Evolutionary conservation across 2,329 filamentous ascomycete genomes (phyloP).

Genomic region (Ceratocystis variospora): DNA sequence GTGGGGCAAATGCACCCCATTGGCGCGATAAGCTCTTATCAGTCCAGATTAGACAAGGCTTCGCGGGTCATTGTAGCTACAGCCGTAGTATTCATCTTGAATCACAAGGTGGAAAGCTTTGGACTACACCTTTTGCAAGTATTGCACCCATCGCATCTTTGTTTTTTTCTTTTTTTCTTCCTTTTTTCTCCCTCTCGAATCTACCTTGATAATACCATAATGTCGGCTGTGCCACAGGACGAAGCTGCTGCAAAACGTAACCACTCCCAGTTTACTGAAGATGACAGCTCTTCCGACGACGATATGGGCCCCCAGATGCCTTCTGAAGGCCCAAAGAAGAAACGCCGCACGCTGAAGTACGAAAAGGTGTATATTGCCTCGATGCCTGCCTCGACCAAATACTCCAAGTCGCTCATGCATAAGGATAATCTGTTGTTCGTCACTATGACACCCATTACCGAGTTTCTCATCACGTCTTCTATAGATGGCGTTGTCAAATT

Average conservation of each 20-base stretch:
- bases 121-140: neutral
- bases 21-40: constrained; percentile 19
- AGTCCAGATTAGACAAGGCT: neutral
- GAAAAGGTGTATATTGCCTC: constrained; percentile 92
- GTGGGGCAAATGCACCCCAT: constrained; percentile 1
- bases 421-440: constrained; percentile 84
- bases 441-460: constrained; percentile 77
- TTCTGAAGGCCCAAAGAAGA: constrained; percentile 70
- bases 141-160: neutral
- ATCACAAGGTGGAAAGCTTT: constrained; percentile 8
- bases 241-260: constrained; percentile 31
- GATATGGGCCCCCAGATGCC: constrained; percentile 90
- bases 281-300: constrained; percentile 64
- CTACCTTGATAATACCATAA: neutral
- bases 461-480: constrained; percentile 90
- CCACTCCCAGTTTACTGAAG: constrained; percentile 36
- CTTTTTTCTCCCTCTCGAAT: neutral
- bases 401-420: constrained; percentile 97
- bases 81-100: constrained; percentile 10
- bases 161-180: neutral
- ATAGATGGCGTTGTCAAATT: constrained; percentile 96
- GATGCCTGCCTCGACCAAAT: constrained; percentile 64
- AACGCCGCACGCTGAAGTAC: constrained; percentile 77
- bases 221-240: constrained; percentile 11
- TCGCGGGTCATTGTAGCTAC: constrained; percentile 4